Evolutionary conservation across 2,329 filamentous ascomycete species (phyloP).

Genomic region (Zalaria sp.): DNA sequence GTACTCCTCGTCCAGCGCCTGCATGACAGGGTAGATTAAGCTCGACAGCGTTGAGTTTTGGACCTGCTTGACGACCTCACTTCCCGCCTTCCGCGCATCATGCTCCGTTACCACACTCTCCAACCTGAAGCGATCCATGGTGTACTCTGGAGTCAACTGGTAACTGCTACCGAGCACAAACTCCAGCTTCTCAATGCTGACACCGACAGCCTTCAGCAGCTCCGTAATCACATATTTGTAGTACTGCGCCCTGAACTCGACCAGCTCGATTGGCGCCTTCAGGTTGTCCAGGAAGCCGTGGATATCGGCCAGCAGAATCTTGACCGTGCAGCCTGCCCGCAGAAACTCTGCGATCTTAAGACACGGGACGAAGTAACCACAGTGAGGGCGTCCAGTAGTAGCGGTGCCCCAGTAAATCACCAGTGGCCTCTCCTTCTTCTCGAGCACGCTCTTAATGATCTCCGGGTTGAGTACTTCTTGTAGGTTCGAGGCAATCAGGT

Average conservation of each 20-base stretch:
- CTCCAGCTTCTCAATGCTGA: constrained; percentile 62
- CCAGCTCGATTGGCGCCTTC: constrained; percentile 67
- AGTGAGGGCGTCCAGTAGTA: constrained; percentile 77
- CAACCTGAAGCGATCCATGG: constrained; percentile 78
- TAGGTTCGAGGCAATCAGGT: constrained; percentile 67
- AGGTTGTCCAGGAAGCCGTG: constrained; percentile 50
- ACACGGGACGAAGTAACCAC: constrained; percentile 76
- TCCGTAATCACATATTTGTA: constrained; percentile 65
- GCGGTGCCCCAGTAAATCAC: constrained; percentile 84
- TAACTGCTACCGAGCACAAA: constrained; percentile 74
- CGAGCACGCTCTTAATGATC: constrained; percentile 59
- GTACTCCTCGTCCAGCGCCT: constrained; percentile 83
- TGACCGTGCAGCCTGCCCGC: constrained; percentile 61
- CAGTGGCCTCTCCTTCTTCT: constrained; percentile 55
- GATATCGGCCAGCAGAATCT: constrained; percentile 29
- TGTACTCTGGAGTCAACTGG: constrained; percentile 55
- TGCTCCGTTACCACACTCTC: constrained; percentile 57
- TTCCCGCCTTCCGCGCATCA: constrained; percentile 78
- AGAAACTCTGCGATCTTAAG: constrained; percentile 86
- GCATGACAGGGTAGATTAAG: constrained; percentile 73
- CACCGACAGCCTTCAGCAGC: constrained; percentile 62
- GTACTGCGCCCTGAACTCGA: constrained; percentile 69
- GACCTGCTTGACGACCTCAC: constrained; percentile 89
- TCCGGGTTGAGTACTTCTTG: constrained; percentile 73
- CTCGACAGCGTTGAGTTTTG: constrained; percentile 60